Evolutionary conservation across 177 flowering plant genomes (phyloP), one percentile per base, ranked within the genome.

Genomic region (Vitis hybrid): DNA sequence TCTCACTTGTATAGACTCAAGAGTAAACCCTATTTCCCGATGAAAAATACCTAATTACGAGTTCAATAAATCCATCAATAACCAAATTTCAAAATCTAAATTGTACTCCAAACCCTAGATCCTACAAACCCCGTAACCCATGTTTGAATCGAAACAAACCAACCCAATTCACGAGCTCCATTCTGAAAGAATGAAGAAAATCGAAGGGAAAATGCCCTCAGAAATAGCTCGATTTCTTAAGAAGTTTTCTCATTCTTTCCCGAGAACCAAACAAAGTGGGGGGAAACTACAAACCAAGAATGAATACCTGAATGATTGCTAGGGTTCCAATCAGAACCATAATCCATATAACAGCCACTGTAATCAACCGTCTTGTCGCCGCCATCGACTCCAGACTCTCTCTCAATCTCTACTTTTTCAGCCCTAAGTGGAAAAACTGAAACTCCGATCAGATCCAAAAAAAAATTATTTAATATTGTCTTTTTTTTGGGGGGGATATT

Each of bases 301-400:
- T 18, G 12, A 52, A 8, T 73, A 88, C 91, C 88, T 84, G 85
- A 65, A 86, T 78, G 64, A 86, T 64, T 70, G 68, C 78, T 9
- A 88, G 76, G 70, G 84, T 80, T 46, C 67, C 85, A 64, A 86
- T 77, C 14, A 88, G 74, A 70, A 82, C 69, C n/a, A 85, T 48
- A 65, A 80, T 49, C 92, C 92, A 86, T 48, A 83, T 14, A 9
- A 82, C 32, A 18, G 76, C 74, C n/a, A 79, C 32, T 2, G 81
- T 75, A 3, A 82, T 35, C 65, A 82, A 40, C 74, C 70, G 78
- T 48, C 74, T 75, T 50, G 69, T 61, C 48, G 80, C 71, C 15
- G 79, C 64, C 83, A 78, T 80, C 46, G 46, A 40, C 46, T 40
- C 46, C 46, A 40, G 46, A 40, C 52, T 64, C 68, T 32, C 32